Evolutionary conservation across 2,329 filamentous ascomycete genomes (phyloP).

Genomic region (Monilinia vaccinii-corymbosi): DNA sequence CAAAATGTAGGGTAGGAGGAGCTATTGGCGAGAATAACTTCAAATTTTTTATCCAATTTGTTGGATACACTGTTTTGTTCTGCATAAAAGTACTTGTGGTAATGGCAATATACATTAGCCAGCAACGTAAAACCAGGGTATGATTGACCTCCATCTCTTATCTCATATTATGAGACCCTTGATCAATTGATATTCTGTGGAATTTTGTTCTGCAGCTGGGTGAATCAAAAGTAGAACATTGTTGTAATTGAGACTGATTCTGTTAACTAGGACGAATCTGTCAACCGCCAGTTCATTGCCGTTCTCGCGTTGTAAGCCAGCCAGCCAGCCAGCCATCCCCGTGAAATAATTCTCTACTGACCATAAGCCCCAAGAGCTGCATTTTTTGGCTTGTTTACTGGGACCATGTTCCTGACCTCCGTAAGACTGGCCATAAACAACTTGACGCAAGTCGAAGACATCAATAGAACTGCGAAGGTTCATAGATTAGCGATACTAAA

Average conservation of each 20-base stretch:
- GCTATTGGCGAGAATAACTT: constrained; percentile 80
- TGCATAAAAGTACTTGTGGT: constrained; percentile 56
- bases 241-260: background rate
- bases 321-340: constrained; percentile 22
- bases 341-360: background rate
- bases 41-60: constrained; percentile 90
- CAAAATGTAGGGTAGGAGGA: constrained; percentile 63
- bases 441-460: constrained; percentile 74
- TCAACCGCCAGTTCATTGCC: constrained; percentile 56
- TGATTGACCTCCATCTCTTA: constrained; percentile 1
- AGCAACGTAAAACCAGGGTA: constrained; percentile 33
- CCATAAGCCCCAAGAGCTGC: constrained; percentile 34
- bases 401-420: constrained; percentile 67
- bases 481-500: constrained; percentile 71
- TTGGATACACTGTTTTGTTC: constrained; percentile 61
- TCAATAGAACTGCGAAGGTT: constrained; percentile 50
- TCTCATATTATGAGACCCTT: background rate
- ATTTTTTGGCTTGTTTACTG: constrained; percentile 73
- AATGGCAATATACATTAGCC: constrained; percentile 49
- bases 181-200: too few relatives aligned
- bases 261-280: constrained; percentile 17
- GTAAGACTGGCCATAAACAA: constrained; percentile 63
- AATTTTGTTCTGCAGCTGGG: background rate
- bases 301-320: constrained; percentile 49
- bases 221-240: background rate